A percentile compares a stretch with the other conserved stretches of the same genome.
Conservation (phyloP, 371 early-diverging fungal genomes). For the Batkoa obscura region DNA sequence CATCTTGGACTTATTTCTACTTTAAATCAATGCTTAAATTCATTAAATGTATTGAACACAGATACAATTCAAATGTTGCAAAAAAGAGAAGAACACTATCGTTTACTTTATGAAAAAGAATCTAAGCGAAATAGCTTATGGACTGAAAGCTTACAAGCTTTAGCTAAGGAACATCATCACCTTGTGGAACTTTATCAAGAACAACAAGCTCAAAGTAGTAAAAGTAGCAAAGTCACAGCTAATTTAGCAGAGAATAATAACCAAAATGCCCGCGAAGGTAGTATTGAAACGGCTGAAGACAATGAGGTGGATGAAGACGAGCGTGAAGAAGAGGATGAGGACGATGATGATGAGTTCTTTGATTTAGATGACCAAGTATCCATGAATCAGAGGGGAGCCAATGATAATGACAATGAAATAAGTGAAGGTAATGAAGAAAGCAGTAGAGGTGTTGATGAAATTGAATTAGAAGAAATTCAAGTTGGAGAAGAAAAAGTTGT, state of each 20-base stretch:
- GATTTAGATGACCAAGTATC: slow-evolving; percentile 24
- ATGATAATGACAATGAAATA: neutral
- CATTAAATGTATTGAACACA: neutral
- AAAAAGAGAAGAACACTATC: slow-evolving; percentile 27
- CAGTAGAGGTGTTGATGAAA: slow-evolving; percentile 39
- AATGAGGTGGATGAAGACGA: neutral
- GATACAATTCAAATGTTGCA: slow-evolving; percentile 13
- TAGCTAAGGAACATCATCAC: slow-evolving; percentile 21
- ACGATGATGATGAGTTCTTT: slow-evolving; percentile 37
- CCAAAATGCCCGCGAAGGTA: neutral
- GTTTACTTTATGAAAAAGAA: slow-evolving; percentile 19
- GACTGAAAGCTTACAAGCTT: slow-evolving; percentile 20
- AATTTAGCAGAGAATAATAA: no score
- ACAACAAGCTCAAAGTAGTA: neutral
- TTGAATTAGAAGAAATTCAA: slow-evolving; percentile 17
- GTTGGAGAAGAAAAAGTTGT: slow-evolving; percentile 11
- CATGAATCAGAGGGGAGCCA: no score
- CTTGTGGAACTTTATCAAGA: slow-evolving; percentile 11
- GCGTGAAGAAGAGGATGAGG: neutral
- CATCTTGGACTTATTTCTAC: neutral
- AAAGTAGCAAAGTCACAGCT: neutral
- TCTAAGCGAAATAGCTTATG: slow-evolving; percentile 20
- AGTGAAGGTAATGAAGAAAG: slow-evolving; percentile 20
- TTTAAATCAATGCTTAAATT: neutral
- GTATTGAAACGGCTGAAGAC: neutral